Evolutionary conservation across 495 filamentous ascomycete species (phyloP), one percentile per base, ranked within the genome.

Genomic region (Talaromyces wortmannii): DNA sequence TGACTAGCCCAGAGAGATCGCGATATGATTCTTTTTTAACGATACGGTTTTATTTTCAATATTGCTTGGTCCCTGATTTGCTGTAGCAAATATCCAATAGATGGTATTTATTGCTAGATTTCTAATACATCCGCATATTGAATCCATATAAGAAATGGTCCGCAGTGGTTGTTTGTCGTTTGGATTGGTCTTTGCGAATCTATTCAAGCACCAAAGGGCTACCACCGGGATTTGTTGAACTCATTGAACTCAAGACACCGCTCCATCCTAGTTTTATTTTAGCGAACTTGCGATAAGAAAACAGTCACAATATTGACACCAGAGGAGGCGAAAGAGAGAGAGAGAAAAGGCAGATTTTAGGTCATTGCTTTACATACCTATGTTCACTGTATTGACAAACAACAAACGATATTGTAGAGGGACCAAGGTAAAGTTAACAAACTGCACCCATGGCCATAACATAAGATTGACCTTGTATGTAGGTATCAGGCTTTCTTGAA

Each of bases 341-440:
- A 43, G 40, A 43, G 10, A 43, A 43, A 43, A 2, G 40, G 10
- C 10, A 43, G n/a, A n/a, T 23, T 23, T 23, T 23, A 23, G 2
- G 4, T 4, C 23, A 23, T 43, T 11, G 2, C 2, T 11, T 2
- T n/a, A 30, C 17, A 16, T 51, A 51, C 48, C 48, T 16, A 51
- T 30, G 29, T 51, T 51, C 8, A 51, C 48, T 30, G 31, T 31
- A 51, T 32, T 51, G 2, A 51, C 48, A 32, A 51, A 51, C 48
- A 51, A 51, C 48, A 51, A 51, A 7, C 48, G 48, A 51, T 51
- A 31, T 31, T 51, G 48, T 3, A 51, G 18, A n/a, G 48, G 48
- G 8, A 51, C 30, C 7, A 51, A n/a, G 17, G 48, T 51, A 31
- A 51, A 51, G 29, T 51, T 51, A 16, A 32, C 10, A 23, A 51